A percentile compares a stretch with the other conserved stretches of the same genome.
These are phyloP conservation scores for Miscanthus lutarioriparius DNA, from an alignment of 176 grass and related monocot genomes.

Conservation along the genomic window DNA sequence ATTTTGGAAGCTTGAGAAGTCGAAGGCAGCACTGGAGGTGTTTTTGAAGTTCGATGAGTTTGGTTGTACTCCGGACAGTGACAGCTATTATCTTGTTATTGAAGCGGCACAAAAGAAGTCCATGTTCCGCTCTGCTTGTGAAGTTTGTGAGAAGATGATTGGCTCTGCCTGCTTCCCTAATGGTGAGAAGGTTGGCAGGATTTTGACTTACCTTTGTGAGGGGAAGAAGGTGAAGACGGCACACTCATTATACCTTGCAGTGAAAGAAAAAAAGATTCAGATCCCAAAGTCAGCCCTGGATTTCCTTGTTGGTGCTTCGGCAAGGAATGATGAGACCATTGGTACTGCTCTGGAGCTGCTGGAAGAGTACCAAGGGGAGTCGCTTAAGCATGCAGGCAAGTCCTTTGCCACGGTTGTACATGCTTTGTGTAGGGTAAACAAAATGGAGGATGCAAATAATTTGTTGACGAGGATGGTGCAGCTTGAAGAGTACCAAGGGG, in stretches of 20 bases:
- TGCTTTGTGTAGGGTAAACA: constrained; percentile 68
- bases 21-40: constrained; percentile 68
- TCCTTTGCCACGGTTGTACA: constrained; percentile 67
- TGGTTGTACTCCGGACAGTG: constrained; percentile 50
- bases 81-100: constrained; percentile 80
- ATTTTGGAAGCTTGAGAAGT: constrained; percentile 75
- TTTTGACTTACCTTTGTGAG: constrained; percentile 61
- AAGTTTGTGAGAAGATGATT: constrained; percentile 80
- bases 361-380: constrained; percentile 61
- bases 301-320: constrained; percentile 54
- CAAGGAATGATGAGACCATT: constrained; percentile 70
- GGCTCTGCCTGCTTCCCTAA: constrained; percentile 72
- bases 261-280: constrained; percentile 62
- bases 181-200: constrained; percentile 54
- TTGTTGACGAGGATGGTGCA: constrained; percentile 66
- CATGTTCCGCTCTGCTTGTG: constrained; percentile 56
- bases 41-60: constrained; percentile 78
- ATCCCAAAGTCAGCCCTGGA: constrained; percentile 48
- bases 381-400: constrained; percentile 66
- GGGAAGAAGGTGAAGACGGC: constrained; percentile 68
- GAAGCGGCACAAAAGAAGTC: constrained; percentile 69
- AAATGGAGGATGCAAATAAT: constrained; percentile 48
- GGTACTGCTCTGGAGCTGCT: constrained; percentile 60
- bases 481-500: constrained; percentile 64
- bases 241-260: constrained; percentile 62